phyloP scores from a whole-genome alignment of 495 filamentous ascomycete genomes.

The Gamarada debralockiae region DNA sequence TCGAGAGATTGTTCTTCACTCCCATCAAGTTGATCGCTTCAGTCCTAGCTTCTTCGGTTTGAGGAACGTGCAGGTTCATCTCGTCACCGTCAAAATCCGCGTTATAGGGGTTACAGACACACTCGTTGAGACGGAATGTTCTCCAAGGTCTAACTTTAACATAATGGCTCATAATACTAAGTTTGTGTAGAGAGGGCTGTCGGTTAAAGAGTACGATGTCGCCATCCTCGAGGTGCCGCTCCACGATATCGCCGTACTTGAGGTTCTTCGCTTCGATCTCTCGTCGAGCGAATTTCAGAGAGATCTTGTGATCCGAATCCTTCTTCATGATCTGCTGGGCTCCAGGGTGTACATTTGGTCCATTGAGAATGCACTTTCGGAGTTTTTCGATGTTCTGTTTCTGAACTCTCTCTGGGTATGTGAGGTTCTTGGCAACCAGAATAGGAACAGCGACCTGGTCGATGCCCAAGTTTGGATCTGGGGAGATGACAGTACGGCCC shows the following conservation, averaged over 20 bases:
- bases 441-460: constrained; percentile 91
- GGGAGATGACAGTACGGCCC: constrained; percentile 93
- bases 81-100: constrained; percentile 99
- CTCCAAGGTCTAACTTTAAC: constrained; percentile 92
- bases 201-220: constrained; percentile 98
- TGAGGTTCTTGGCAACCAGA: constrained; percentile 88
- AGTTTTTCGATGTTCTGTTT: constrained; percentile 82
- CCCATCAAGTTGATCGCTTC: constrained; percentile 98
- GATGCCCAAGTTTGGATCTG: constrained; percentile 90
- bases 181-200: constrained; percentile 95
- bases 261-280: constrained; percentile 65
- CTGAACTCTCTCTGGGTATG: constrained; percentile 86
- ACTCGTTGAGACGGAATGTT: constrained; percentile 96
- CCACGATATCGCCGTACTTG: constrained; percentile 80
- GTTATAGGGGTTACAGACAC: constrained; percentile 97
- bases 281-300: constrained; percentile 69
- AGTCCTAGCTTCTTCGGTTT: constrained; percentile 93
- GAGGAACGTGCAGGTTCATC: constrained; percentile 98
- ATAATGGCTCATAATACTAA: constrained; percentile 92
- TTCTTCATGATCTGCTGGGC: constrained; percentile 80
- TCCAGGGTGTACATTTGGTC: constrained; percentile 75
- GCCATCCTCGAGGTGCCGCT: constrained; percentile 91
- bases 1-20: constrained; percentile 92
- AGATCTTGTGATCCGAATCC: constrained; percentile 60
- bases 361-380: constrained; percentile 64